Percentiles rank a stretch among this genome's conserved stretches.
Evolutionary conservation across 2,329 filamentous ascomycete species (phyloP).

Genomic region (Monosporascus cannonballus): DNA sequence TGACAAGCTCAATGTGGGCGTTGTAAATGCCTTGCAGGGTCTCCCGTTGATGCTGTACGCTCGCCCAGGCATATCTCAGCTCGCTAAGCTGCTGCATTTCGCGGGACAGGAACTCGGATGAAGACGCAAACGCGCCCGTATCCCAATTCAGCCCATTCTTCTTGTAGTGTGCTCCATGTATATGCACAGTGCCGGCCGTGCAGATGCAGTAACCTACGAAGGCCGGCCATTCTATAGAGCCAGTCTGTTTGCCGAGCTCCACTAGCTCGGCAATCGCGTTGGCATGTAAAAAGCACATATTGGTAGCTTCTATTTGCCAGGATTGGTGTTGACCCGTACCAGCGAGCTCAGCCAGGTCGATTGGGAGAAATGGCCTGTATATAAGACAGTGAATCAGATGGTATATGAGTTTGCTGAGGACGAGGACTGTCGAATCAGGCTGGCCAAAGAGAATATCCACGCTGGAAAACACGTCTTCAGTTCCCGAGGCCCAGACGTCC

Average conservation of each 20-base stretch:
- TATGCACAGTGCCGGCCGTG: slow-evolving; percentile 81
- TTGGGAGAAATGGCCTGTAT: slow-evolving; percentile 79
- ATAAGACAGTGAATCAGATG: slow-evolving; percentile 82
- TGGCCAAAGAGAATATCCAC: slow-evolving; percentile 71
- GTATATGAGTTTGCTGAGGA: slow-evolving; percentile 81
- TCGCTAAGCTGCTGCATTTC: slow-evolving; percentile 78
- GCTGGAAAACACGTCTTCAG: slow-evolving; percentile 71
- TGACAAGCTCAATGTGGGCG: slow-evolving; percentile 76
- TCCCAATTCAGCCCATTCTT: slow-evolving; percentile 40
- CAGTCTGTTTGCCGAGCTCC: slow-evolving; percentile 68
- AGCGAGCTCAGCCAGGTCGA: slow-evolving; percentile 74
- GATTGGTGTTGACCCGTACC: slow-evolving; percentile 80
- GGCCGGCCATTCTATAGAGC: slow-evolving; percentile 75
- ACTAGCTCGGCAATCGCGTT: slow-evolving; percentile 82
- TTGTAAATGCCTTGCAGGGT: slow-evolving; percentile 71
- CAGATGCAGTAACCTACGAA: slow-evolving; percentile 84
- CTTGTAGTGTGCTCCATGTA: slow-evolving; percentile 78
- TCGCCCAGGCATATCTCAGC: slow-evolving; percentile 68
- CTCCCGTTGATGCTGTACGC: slow-evolving; percentile 73
- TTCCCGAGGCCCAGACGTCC: slow-evolving; percentile 78
- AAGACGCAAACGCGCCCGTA: slow-evolving; percentile 57
- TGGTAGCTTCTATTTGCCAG: slow-evolving; percentile 89
- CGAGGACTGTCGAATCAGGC: slow-evolving; percentile 68
- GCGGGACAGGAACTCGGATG: slow-evolving; percentile 63
- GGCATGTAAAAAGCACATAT: slow-evolving; percentile 78